phyloP scores from a whole-genome alignment of 192 early-diverging fungal species.

The Ambispora gerdemannii region DNA sequence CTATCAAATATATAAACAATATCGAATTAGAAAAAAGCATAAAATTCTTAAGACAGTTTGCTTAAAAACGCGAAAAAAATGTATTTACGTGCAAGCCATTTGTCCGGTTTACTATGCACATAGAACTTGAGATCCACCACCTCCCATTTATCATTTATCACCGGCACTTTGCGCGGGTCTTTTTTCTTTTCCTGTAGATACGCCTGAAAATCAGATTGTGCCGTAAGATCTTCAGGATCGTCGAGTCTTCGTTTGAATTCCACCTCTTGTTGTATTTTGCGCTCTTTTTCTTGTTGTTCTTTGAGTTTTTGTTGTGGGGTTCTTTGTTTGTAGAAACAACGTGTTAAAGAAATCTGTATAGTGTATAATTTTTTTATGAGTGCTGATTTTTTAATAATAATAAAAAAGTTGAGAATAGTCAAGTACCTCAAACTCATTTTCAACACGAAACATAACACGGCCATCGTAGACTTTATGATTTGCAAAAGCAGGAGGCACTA shows the following conservation, averaged over 20 bases:
- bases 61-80: neutral
- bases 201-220: neutral
- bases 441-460: conserved; percentile 67
- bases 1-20: neutral
- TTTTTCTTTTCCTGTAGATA: neutral
- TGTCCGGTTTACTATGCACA: neutral
- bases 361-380: neutral
- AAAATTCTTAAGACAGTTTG: too few species aligned
- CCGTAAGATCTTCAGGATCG: neutral
- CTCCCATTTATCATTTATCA: neutral
- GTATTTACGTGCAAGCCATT: neutral
- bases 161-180: neutral
- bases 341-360: neutral
- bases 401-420: neutral
- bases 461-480: conserved; percentile 60
- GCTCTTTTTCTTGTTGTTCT: neutral
- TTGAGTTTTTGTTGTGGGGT: neutral
- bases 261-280: neutral
- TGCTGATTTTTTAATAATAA: too few species aligned
- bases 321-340: neutral
- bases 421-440: conserved; percentile 69
- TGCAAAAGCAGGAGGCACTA: conserved; percentile 65
- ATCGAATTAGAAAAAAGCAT: too few species aligned
- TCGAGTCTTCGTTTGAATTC: neutral
- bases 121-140: neutral